Evolutionary conservation across 495 filamentous ascomycete genomes (phyloP), one percentile per base, ranked within the genome.

Genomic region (Rusavskia elegans): DNA sequence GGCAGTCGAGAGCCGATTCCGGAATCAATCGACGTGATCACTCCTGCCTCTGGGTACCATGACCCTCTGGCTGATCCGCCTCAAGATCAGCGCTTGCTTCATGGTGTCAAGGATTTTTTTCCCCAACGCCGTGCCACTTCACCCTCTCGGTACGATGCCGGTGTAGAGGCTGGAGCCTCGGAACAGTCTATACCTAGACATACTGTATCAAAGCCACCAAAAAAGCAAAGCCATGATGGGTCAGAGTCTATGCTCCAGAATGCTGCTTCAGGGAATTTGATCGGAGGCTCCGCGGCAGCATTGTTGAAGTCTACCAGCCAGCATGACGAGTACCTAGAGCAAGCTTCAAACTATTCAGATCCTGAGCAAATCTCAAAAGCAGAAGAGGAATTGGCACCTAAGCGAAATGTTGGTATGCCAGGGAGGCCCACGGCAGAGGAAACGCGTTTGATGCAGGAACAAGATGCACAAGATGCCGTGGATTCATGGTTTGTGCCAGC

Each of bases 341-440:
- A 41, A 45, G 2, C 45, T 32, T 44, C 45, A 35, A 11, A 23
- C 27, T 6, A 37, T 13, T 8, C 23, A 25, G 16, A 16, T n/a
- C 8, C 13, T 16, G 29, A 7, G 16, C n/a, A 17, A 23, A 48
- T 7, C 13, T n/a, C n/a, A n/a, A 20, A 51, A 40, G 49, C n/a
- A 17, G 36, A 27, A 13, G 38, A n/a, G 14, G 17, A 7, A 19
- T 27, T 29, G 36, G n/a, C 17, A 14, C 20, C 35, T 63, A 62
- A 40, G 20, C 41, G 37, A 20, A 4, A 11, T 6, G n/a, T 40
- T 21, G 23, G 1, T 39, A 1, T 32, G 9, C 23, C 44, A 21
- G 20, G 16, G 23, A 46, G 44, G 21, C 44, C 44, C 29, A 44
- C 19, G 10, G 9, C 63, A 62, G 57, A 61, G 63, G 56, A 55